A percentile compares a stretch with the other conserved stretches of the same genome.
These are phyloP conservation scores for Chaetomium olivaceum DNA, from an alignment of 2,329 filamentous ascomycete species.

Conservation along the genomic window DNA sequence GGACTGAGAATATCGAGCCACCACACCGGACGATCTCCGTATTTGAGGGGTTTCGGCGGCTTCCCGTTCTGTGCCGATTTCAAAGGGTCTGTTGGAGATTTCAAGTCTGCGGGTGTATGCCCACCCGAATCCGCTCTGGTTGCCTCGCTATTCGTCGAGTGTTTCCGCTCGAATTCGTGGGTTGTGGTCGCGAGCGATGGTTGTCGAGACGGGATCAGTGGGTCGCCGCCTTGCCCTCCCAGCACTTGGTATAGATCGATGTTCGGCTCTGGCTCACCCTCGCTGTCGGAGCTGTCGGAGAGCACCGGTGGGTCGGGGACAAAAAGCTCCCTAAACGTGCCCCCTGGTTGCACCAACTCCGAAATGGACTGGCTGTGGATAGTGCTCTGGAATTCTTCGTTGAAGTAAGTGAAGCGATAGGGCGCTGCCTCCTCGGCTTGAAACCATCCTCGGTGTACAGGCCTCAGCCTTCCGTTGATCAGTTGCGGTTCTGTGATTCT, in stretches of 20 bases:
- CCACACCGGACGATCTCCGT: conserved; percentile 87
- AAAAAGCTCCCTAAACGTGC: conserved; percentile 84
- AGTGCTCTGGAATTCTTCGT: conserved; percentile 92
- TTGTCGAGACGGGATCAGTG: conserved; percentile 49
- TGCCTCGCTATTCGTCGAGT: conserved; percentile 30
- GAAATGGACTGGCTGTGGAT: conserved; percentile 96
- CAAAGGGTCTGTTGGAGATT: conserved; percentile 42
- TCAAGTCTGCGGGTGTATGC: conserved; percentile 21
- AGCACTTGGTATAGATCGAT: conserved; percentile 29
- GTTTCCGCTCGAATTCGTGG: conserved; percentile 28
- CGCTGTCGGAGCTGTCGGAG: conserved; percentile 67
- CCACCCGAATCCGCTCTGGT: conserved; percentile 37
- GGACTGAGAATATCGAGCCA: conserved; percentile 93
- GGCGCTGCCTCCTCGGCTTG: conserved; percentile 85
- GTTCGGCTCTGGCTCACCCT: conserved; percentile 57
- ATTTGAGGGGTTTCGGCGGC: conserved; percentile 44
- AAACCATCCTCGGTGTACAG: conserved; percentile 79
- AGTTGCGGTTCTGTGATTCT: conserved; percentile 92
- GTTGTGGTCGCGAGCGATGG: conserved; percentile 43
- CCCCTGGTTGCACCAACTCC: conserved; percentile 82
- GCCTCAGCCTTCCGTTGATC: conserved; percentile 83
- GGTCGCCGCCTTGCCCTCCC: conserved; percentile 42
- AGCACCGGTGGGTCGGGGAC: conserved; percentile 79
- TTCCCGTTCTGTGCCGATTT: conserved; percentile 40
- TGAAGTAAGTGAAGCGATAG: conserved; percentile 97